These are phyloP conservation scores for Mimosa pudica DNA, from an alignment of 306 rosid genomes.

Conservation along the genomic window DNA sequence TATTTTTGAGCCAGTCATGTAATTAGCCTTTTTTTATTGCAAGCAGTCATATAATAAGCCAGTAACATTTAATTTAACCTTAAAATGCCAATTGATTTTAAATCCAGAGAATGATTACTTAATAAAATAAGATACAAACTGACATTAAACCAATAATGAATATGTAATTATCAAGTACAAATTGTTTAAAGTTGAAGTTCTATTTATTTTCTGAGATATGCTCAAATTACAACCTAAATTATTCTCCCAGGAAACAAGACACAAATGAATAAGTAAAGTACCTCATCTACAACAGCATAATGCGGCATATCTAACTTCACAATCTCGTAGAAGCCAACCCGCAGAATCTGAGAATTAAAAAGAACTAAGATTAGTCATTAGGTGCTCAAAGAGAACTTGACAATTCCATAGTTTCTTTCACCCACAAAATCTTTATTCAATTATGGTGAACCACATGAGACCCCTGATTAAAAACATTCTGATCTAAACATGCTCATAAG, in stretches of 20 bases:
- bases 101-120: background rate
- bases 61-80: background rate
- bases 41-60: too few species aligned
- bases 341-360: slow-evolving; percentile 61
- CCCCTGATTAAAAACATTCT: background rate
- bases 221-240: slow-evolving; percentile 5
- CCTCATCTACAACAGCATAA: slow-evolving; percentile 94
- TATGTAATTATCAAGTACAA: slow-evolving; percentile 4
- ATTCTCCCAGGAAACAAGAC: slow-evolving; percentile 20
- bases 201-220: background rate
- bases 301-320: slow-evolving; percentile 82
- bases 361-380: slow-evolving; percentile 27
- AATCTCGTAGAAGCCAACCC: slow-evolving; percentile 83
- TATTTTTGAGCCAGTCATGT: background rate
- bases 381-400: slow-evolving; percentile 6
- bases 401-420: slow-evolving; percentile 10
- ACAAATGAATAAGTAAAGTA: slow-evolving; percentile 33
- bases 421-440: slow-evolving; percentile 13
- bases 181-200: background rate
- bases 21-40: too few species aligned
- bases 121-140: slow-evolving; percentile 13
- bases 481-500: slow-evolving; percentile 3
- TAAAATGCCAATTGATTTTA: slow-evolving; percentile 9
- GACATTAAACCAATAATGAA: slow-evolving; percentile 23
- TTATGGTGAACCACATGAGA: slow-evolving; percentile 2